These are phyloP conservation scores for Penicillium macrosclerotiorum DNA, from an alignment of 495 filamentous ascomycete genomes.

Conservation along the genomic window DNA sequence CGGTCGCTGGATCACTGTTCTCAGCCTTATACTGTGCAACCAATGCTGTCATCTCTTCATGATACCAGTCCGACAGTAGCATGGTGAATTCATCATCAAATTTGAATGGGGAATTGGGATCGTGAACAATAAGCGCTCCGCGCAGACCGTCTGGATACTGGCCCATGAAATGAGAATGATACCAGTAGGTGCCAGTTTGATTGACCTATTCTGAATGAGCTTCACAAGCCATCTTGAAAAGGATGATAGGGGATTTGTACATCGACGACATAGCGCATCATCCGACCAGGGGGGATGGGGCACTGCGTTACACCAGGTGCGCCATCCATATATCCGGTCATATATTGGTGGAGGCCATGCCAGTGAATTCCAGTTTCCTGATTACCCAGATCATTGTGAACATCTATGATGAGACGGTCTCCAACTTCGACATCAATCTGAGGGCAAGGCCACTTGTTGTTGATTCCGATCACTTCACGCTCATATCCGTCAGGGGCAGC, in stretches of 20 bases:
- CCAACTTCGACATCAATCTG: constrained; percentile 65
- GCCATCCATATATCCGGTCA: constrained; percentile 62
- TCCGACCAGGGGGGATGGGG: constrained; percentile 57
- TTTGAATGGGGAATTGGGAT: constrained; percentile 60
- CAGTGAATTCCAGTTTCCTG: constrained; percentile 69
- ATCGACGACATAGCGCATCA: constrained; percentile 68
- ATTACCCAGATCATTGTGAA: constrained; percentile 71
- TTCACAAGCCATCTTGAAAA: constrained; percentile 14
- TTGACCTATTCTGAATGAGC: constrained; percentile 44
- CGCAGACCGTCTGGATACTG: constrained; percentile 80
- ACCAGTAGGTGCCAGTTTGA: constrained; percentile 83
- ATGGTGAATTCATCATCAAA: constrained; percentile 67
- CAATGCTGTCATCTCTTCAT: constrained; percentile 55
- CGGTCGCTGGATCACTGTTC: constrained; percentile 42
- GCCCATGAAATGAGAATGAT: constrained; percentile 68
- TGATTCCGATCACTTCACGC: constrained; percentile 76
- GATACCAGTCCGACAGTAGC: constrained; percentile 66
- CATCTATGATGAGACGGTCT: constrained; percentile 69
- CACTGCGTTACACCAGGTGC: constrained; percentile 62
- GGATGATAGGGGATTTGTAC: constrained; percentile 40
- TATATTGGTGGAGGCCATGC: constrained; percentile 64
- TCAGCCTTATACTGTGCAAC: constrained; percentile 51
- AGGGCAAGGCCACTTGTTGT: constrained; percentile 75
- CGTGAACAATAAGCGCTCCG: constrained; percentile 69
- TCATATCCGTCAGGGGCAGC: constrained; percentile 74